Conservation (phyloP, 208 protist genomes). For the Crithidia expoeki region DNA sequence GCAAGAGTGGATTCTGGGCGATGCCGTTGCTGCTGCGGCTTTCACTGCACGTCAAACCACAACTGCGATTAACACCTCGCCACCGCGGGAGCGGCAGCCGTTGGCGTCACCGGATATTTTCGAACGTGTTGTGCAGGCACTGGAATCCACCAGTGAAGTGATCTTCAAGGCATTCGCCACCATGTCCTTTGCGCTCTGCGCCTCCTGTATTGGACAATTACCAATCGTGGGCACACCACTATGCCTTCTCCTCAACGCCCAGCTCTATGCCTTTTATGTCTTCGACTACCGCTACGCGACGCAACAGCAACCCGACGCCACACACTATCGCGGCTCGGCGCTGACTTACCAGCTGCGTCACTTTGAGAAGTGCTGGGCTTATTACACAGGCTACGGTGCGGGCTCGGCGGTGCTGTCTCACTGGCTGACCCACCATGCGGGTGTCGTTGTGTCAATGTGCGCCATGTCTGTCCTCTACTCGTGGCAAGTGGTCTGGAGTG, state of each 20-base stretch:
- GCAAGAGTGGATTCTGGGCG: slow-evolving; percentile 36
- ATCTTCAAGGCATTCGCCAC: slow-evolving; percentile 67
- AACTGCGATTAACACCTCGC: neutral
- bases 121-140: slow-evolving; percentile 11
- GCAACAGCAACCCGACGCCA: slow-evolving; percentile 29
- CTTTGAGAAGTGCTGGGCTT: slow-evolving; percentile 66
- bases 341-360: slow-evolving; percentile 46
- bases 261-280: slow-evolving; percentile 77
- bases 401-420: slow-evolving; percentile 41
- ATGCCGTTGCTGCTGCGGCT: slow-evolving; percentile 16
- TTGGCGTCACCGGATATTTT: slow-evolving; percentile 18
- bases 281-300: slow-evolving; percentile 72
- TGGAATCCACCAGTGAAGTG: slow-evolving; percentile 46
- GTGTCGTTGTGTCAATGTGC: slow-evolving; percentile 46
- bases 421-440: slow-evolving; percentile 28
- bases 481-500: slow-evolving; percentile 58
- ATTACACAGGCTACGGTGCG: slow-evolving; percentile 68
- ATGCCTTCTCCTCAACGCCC: slow-evolving; percentile 52
- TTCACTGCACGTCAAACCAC: neutral
- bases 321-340: slow-evolving; percentile 20
- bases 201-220: slow-evolving; percentile 24
- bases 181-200: slow-evolving; percentile 47
- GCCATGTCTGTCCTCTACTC: slow-evolving; percentile 59
- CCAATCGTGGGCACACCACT: slow-evolving; percentile 22
- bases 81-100: neutral